Evolutionary conservation across 495 filamentous ascomycete species (phyloP).

Genomic region (Aspergillus incahuasiensis): DNA sequence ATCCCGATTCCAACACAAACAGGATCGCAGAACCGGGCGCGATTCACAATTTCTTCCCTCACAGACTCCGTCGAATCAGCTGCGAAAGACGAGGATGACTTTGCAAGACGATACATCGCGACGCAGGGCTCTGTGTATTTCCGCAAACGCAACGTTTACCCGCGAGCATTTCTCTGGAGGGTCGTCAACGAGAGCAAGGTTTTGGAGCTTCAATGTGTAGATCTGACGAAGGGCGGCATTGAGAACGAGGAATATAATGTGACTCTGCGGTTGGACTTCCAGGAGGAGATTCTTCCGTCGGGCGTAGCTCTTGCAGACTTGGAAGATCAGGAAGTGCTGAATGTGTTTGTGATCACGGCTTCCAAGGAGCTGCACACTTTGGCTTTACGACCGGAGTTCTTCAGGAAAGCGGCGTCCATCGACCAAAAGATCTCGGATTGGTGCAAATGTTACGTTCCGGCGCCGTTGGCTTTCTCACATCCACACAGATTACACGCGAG

Average conservation of each 20-base stretch:
- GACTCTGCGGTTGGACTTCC: slow-evolving; percentile 73
- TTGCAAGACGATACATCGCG: slow-evolving; percentile 66
- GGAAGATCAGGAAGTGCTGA: slow-evolving; percentile 71
- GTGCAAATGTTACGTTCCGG: slow-evolving; percentile 68
- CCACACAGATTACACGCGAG: slow-evolving; percentile 78
- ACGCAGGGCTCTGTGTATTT: slow-evolving; percentile 81
- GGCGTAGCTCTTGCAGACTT: slow-evolving; percentile 79
- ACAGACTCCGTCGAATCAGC: slow-evolving; percentile 30
- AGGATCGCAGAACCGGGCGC: slow-evolving; percentile 36
- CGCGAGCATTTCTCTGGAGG: slow-evolving; percentile 85
- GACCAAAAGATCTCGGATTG: slow-evolving; percentile 69
- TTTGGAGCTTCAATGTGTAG: slow-evolving; percentile 76
- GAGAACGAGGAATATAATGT: slow-evolving; percentile 61
- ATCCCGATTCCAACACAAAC: slow-evolving; percentile 63
- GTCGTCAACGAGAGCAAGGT: slow-evolving; percentile 75
- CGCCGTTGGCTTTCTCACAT: slow-evolving; percentile 68
- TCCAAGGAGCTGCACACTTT: slow-evolving; percentile 75
- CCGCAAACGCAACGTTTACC: slow-evolving; percentile 65
- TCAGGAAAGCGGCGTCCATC: slow-evolving; percentile 58
- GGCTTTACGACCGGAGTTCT: slow-evolving; percentile 73
- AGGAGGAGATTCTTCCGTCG: slow-evolving; percentile 60
- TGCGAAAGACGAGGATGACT: slow-evolving; percentile 69
- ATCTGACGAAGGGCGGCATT: slow-evolving; percentile 66
- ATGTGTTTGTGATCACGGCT: slow-evolving; percentile 74
- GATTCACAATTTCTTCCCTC: slow-evolving; percentile 40